Base-by-base conservation (phyloP, 1,284 basidiomycete species). In the Austroboletus niveus region DNA sequence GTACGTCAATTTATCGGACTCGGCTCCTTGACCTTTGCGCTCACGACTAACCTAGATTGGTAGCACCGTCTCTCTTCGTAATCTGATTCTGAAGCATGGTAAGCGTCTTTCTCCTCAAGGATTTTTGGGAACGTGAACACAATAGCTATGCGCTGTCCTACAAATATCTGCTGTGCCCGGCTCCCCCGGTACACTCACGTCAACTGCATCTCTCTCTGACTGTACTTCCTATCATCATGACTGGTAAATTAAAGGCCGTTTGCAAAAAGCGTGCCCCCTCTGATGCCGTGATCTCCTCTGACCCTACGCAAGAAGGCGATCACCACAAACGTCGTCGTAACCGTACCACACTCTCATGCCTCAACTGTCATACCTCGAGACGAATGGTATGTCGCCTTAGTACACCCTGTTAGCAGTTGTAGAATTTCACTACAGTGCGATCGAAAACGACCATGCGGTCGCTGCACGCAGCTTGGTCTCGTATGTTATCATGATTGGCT, bases 301-400 rank as follows among this genome's bases (percentile, higher is more conserved):
- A 52, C 5, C 50, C 58, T 42, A 42, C 54, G 22, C 57, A 65
- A 45, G 63, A 75, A 47, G 68, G 72, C 36, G 79, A 80, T 58
- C 77, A 80, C 55, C 71, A 79, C 51, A 81, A 80, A 57, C 69
- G 79, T 53, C 79, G 83, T 55, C 75, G 84, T 45, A 85, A 86
- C 63, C 74, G 84, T 31, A 84, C 82, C 3, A 85, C 83, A 8
- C 76, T 84, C 52, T 83, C 81, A 55, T 86, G 84, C 58, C 71
- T 86, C 15, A 83, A 84, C 42, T 86, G 84, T 58, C 84, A 85
- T 62, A 84, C 85, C 36, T 89, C 89, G 35, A 92, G 92, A 65
- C 79, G 89, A 52, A 92, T 90, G 85, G 89, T 91, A 64, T 53
- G 75, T 65, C 22, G n/a, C 22, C 11, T 34, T 27, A 40, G 36